A percentile compares a stretch with the other conserved stretches of the same genome.
These are phyloP conservation scores for Epicoccum nigrum DNA, from an alignment of 2,329 filamentous ascomycete genomes.

Conservation along the genomic window DNA sequence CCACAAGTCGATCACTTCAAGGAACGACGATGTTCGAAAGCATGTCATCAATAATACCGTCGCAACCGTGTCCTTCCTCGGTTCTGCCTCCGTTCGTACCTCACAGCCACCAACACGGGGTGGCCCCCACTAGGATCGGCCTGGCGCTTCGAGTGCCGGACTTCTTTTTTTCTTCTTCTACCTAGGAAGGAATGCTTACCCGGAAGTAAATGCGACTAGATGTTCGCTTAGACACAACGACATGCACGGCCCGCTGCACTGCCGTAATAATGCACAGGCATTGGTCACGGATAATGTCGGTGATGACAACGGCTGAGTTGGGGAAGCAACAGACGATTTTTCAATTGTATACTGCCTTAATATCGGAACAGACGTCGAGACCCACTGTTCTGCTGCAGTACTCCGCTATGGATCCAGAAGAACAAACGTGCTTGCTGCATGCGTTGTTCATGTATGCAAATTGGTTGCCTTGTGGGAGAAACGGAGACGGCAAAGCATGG, in stretches of 20 bases:
- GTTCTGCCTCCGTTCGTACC: background rate
- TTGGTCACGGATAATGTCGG: conserved; percentile 7
- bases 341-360: background rate
- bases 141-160: conserved; percentile 14
- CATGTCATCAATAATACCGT: conserved; percentile 5
- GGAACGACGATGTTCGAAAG: background rate
- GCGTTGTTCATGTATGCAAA: too few relatives aligned
- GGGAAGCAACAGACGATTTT: background rate
- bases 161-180: background rate
- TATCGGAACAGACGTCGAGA: background rate
- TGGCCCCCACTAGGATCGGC: conserved; percentile 11
- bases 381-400: too few relatives aligned
- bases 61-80: conserved; percentile 4
- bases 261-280: conserved; percentile 9
- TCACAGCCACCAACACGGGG: conserved; percentile 9
- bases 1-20: background rate
- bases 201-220: conserved; percentile 10
- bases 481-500: too few relatives aligned
- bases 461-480: too few relatives aligned
- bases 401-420: too few relatives aligned
- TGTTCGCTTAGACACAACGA: conserved; percentile 1
- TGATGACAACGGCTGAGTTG: background rate
- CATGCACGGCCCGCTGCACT: conserved; percentile 9
- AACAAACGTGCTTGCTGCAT: too few relatives aligned
- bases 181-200: conserved; percentile 1